phyloP scores from a whole-genome alignment of 371 early-diverging fungal species.

The Lichtheimia corymbifera region DNA sequence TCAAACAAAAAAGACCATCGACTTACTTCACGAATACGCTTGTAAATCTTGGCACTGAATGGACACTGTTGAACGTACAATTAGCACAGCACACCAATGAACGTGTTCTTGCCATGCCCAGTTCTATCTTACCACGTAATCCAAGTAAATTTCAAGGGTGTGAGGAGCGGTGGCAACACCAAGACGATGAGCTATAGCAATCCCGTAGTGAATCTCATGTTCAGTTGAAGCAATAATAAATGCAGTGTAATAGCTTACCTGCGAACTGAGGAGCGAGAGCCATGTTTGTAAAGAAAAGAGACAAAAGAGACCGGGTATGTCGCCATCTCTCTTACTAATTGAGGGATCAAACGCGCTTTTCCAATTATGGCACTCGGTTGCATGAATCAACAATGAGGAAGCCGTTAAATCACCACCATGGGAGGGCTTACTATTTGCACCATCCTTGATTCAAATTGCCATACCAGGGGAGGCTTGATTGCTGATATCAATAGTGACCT shows the following conservation, averaged over 20 bases:
- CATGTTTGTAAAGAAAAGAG: conserved; percentile 21
- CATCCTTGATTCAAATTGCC: no score
- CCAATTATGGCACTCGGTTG: no score
- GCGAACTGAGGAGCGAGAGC: conserved; percentile 52
- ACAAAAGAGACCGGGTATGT: not conserved
- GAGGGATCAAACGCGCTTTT: no score
- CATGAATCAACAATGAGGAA: no score
- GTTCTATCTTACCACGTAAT: conserved; percentile 55
- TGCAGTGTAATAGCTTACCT: conserved; percentile 7
- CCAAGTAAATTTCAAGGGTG: conserved; percentile 65
- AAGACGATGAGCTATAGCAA: conserved; percentile 52
- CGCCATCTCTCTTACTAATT: no score
- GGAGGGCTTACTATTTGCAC: no score
- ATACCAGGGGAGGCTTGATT: no score
- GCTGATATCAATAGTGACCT: no score
- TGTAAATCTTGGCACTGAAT: conserved; percentile 63
- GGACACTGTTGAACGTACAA: conserved; percentile 46
- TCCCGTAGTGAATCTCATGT: not conserved
- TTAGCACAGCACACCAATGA: not conserved
- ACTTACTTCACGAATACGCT: conserved; percentile 47
- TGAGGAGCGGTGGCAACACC: conserved; percentile 54
- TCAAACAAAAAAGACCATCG: not conserved
- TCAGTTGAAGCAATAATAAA: not conserved
- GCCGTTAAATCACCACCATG: no score
- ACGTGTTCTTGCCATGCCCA: not conserved